Percentiles rank a stretch among this genome's conserved stretches.
These are phyloP conservation scores for Coccomyxa subellipsoidea DNA, from an alignment of 163 green algal genomes.

Conservation along the genomic window DNA sequence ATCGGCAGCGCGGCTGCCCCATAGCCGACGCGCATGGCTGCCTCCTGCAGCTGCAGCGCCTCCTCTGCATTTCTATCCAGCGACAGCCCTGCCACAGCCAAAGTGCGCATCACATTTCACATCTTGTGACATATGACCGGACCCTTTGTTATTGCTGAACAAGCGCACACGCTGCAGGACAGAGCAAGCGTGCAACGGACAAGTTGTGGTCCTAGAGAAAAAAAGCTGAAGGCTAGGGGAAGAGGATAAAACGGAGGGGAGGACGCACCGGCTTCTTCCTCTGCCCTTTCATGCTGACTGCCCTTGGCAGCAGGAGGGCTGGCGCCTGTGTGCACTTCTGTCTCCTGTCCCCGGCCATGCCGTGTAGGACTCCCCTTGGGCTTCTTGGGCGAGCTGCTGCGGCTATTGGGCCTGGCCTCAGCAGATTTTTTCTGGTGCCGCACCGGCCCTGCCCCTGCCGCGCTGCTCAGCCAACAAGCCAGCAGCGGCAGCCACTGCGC, in stretches of 20 bases:
- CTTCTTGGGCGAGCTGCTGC: not conserved
- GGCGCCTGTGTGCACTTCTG: not conserved
- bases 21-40: conserved; percentile 17
- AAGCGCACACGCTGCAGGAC: too few relatives aligned
- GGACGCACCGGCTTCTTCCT: not conserved
- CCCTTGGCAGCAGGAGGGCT: not conserved
- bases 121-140: too few relatives aligned
- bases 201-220: too few relatives aligned
- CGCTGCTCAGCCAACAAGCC: conserved; percentile 14
- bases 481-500: conserved; percentile 26
- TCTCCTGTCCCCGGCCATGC: not conserved
- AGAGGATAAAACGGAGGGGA: not conserved
- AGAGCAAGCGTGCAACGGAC: too few relatives aligned
- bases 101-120: too few relatives aligned
- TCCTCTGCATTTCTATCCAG: conserved; percentile 20
- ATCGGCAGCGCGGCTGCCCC: conserved; percentile 18
- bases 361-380: not conserved
- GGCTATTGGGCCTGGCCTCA: not conserved
- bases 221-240: too few relatives aligned
- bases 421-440: not conserved
- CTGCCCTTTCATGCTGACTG: not conserved
- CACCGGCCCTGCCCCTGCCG: not conserved
- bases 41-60: conserved; percentile 22
- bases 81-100: not conserved
- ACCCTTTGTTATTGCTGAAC: too few relatives aligned